phyloP scores from a whole-genome alignment of 441 rosid genomes.

The Flueggea neowawraea region DNA sequence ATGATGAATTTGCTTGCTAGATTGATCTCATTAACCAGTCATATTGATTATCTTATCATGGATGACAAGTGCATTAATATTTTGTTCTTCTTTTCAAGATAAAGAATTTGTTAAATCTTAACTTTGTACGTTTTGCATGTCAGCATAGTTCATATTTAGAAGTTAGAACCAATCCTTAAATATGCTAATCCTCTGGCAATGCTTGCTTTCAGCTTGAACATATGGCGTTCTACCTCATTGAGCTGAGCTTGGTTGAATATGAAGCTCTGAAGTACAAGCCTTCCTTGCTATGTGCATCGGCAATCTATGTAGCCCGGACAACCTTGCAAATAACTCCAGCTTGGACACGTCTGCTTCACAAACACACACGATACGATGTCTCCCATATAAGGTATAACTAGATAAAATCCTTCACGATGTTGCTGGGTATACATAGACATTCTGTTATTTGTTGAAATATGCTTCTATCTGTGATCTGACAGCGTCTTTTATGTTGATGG shows the following conservation, averaged over 20 bases:
- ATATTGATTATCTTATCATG: no score
- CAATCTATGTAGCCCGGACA: constrained; percentile 74
- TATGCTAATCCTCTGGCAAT: constrained; percentile 6
- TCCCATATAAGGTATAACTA: constrained; percentile 55
- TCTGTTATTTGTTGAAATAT: no score
- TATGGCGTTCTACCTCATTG: constrained; percentile 80
- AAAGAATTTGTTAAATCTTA: no score
- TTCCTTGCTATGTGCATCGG: constrained; percentile 89
- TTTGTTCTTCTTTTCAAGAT: no score
- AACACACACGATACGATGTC: constrained; percentile 59
- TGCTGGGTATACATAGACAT: neutral
- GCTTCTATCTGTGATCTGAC: no score
- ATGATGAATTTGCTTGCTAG: neutral
- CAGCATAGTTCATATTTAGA: no score
- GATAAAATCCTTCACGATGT: neutral
- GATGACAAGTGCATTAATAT: no score
- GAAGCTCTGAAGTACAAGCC: constrained; percentile 79
- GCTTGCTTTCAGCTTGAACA: constrained; percentile 67
- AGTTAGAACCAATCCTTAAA: neutral
- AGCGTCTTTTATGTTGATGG: neutral
- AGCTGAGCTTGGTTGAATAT: constrained; percentile 76
- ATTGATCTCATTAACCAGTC: no score
- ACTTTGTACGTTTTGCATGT: no score
- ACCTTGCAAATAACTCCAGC: constrained; percentile 60
- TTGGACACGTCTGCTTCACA: constrained; percentile 72